Evolutionary conservation across 2,329 filamentous ascomycete genomes (phyloP), one percentile per base, ranked within the genome.

Genomic region (Penicillium expansum): DNA sequence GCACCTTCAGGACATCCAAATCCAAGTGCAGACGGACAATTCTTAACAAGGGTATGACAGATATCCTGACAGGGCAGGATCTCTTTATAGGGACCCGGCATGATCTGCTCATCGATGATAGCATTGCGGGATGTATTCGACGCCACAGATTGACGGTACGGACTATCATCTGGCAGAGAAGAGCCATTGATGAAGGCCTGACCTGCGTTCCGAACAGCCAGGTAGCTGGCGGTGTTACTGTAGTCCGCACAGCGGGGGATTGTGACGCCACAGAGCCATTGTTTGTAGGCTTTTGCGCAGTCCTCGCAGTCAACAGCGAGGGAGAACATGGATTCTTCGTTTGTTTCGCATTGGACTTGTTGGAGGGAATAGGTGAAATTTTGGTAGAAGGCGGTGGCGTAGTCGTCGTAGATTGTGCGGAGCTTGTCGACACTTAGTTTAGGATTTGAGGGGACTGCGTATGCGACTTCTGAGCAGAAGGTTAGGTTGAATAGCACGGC

Each of bases 171-270:
- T 1, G 80, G 75, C 0, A 86, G 75, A 2, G 67, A 68, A 0
- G 83, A 83, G n/a, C 87, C 86, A 69, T 95, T 88, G 18, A 88
- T 82, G 65, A 92, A 93, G 0, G 82, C 66, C 57, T 87, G 84
- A 32, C 80, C 85, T 52, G 91, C 82, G 67, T 93, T 94, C 44
- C 94, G 88, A 20, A 82, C 79, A 58, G 86, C 83, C 2, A 91
- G 81, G 68, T 78, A 86, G 1, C 79, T 52, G 14, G 80, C 78
- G 1, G 72, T 67, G 48, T 80, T 84, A 49, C 82, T 84, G 67
- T 90, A 94, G 76, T 97, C 93, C 68, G 91, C 88, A 77, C 94
- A 99, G 30, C 92, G 89, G 1, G 94, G 94, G 60, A 99, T 94
- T 16, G 86, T 89, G 29, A 97, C 92, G 24, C 91, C 89, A 77